Evolutionary conservation across 768 basidiomycete genomes (phyloP).

Genomic region (Leccinum fibrillosum): DNA sequence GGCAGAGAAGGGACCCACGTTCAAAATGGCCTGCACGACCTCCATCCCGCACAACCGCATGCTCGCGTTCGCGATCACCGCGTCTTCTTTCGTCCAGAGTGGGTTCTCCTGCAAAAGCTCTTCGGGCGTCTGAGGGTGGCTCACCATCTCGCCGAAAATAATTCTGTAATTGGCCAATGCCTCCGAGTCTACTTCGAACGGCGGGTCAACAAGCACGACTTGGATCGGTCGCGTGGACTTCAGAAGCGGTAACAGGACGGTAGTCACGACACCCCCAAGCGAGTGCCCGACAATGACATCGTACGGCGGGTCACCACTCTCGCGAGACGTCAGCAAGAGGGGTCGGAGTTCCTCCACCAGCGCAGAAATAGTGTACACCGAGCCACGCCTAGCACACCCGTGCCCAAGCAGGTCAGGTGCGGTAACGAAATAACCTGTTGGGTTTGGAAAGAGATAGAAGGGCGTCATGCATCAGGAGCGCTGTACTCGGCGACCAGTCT

Average conservation of each 20-base stretch:
- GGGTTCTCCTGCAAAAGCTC: neutral
- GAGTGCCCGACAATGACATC: slow-evolving; percentile 23
- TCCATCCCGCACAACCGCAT: slow-evolving; percentile 4
- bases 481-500: neutral
- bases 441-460: neutral
- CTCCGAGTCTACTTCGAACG: slow-evolving; percentile 3
- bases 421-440: slow-evolving; percentile 22
- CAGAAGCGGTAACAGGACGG: slow-evolving; percentile 14
- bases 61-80: neutral
- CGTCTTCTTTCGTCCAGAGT: slow-evolving; percentile 6
- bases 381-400: slow-evolving; percentile 2
- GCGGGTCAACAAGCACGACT: slow-evolving; percentile 21
- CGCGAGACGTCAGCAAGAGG: neutral
- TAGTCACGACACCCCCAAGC: slow-evolving; percentile 15
- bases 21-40: slow-evolving; percentile 5
- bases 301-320: neutral
- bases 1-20: slow-evolving; percentile 10
- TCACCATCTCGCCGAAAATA: neutral
- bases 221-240: slow-evolving; percentile 3
- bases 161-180: neutral
- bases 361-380: slow-evolving; percentile 15
- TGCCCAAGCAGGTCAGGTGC: slow-evolving; percentile 27
- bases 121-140: neutral
- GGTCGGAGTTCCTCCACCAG: slow-evolving; percentile 13
- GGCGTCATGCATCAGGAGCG: neutral